A percentile compares a stretch with the other conserved stretches of the same genome.
Evolutionary conservation across 2,329 filamentous ascomycete species (phyloP).

Genomic region (Penicillium sp.): DNA sequence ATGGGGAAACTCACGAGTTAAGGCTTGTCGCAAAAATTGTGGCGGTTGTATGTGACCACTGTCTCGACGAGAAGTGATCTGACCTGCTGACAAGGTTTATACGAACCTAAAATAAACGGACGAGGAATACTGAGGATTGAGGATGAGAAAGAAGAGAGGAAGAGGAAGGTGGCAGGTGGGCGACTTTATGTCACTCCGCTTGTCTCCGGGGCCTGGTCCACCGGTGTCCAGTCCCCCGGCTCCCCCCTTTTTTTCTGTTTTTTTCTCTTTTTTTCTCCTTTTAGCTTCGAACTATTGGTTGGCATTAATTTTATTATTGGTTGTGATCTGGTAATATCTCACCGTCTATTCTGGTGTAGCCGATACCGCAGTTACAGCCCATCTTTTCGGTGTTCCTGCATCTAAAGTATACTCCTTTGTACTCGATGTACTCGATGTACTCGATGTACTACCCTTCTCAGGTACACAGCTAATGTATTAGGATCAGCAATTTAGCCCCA

Average conservation of each 20-base stretch:
- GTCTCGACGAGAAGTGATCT: slow-evolving; percentile 56
- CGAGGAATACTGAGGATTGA: slow-evolving; percentile 1
- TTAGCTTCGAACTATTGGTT: neutral
- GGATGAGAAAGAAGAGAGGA: neutral
- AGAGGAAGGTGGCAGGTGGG: neutral
- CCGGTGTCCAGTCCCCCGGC: slow-evolving; percentile 2
- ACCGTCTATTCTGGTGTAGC: slow-evolving; percentile 1
- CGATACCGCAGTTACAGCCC: neutral
- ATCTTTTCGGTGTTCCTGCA: neutral
- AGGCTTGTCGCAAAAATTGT: slow-evolving; percentile 99
- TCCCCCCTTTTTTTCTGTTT: neutral
- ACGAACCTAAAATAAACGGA: slow-evolving; percentile 22
- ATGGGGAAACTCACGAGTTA: slow-evolving; percentile 71
- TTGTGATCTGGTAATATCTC: neutral
- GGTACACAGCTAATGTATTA: neutral
- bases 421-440: no score
- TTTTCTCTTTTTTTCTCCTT: neutral
- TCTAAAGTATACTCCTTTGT: neutral
- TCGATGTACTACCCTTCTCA: no score
- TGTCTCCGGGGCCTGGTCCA: neutral
- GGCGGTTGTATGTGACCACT: slow-evolving; percentile 65
- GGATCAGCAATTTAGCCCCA: neutral
- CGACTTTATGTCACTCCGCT: slow-evolving; percentile 6
- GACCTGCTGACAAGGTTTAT: slow-evolving; percentile 30
- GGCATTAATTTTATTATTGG: neutral